Evolutionary conservation across 495 filamentous ascomycete genomes (phyloP).

Genomic region (Neurospora tetrasperma): DNA sequence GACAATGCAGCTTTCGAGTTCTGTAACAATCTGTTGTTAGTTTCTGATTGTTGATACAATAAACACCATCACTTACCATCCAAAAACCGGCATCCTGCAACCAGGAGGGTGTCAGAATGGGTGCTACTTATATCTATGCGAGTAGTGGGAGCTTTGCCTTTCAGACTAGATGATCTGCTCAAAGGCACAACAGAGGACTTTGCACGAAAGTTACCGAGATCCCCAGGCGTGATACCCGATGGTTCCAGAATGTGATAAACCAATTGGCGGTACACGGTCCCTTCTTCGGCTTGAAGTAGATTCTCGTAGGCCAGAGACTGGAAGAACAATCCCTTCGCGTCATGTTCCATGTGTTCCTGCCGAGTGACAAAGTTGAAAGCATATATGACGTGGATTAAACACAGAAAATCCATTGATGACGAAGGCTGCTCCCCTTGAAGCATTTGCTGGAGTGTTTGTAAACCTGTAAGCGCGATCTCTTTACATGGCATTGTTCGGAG

Average conservation of each 20-base stretch:
- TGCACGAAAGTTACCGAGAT: slow-evolving; percentile 6
- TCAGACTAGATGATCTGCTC: slow-evolving; percentile 17
- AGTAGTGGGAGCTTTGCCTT: slow-evolving; percentile 29
- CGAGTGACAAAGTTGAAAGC: slow-evolving; percentile 34
- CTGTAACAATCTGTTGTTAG: slow-evolving; percentile 17
- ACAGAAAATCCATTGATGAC: slow-evolving; percentile 29
- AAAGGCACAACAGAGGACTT: not conserved
- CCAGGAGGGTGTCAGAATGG: slow-evolving; percentile 25
- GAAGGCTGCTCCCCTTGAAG: slow-evolving; percentile 21
- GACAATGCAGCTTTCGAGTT: slow-evolving; percentile 33
- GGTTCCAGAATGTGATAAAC: slow-evolving; percentile 32
- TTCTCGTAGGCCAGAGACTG: slow-evolving; percentile 29
- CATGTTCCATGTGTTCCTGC: slow-evolving; percentile 20
- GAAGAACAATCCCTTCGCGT: slow-evolving; percentile 24
- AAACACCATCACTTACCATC: slow-evolving; percentile 27
- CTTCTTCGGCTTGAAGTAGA: slow-evolving; percentile 19
- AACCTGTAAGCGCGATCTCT: slow-evolving; percentile 26
- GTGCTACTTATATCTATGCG: not conserved
- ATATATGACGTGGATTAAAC: slow-evolving; percentile 36
- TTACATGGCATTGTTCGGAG: slow-evolving; percentile 26
- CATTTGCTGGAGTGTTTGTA: slow-evolving; percentile 24
- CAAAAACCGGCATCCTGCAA: slow-evolving; percentile 35
- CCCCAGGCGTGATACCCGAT: slow-evolving; percentile 10
- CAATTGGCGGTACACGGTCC: slow-evolving; percentile 23
- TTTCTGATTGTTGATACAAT: not conserved